These are phyloP conservation scores for Penicillium turbatum DNA, from an alignment of 495 filamentous ascomycete genomes.

Conservation along the genomic window DNA sequence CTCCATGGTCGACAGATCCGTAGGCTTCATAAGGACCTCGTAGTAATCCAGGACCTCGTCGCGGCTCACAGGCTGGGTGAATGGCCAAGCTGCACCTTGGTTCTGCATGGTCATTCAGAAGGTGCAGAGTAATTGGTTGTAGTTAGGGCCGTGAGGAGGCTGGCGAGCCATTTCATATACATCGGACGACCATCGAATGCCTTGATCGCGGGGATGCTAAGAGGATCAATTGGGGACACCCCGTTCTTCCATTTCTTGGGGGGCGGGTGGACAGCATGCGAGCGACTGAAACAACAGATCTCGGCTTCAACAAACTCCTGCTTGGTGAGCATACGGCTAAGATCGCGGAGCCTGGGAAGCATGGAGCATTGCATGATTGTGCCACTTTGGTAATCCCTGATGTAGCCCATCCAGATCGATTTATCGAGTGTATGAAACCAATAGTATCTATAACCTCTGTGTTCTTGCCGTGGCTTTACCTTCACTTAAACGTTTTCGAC, in stretches of 20 bases:
- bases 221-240: constrained; percentile 66
- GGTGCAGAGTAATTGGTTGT: constrained; percentile 85
- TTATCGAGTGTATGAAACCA: too few relatives aligned
- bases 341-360: constrained; percentile 90
- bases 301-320: constrained; percentile 92
- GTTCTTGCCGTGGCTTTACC: too few relatives aligned
- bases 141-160: constrained; percentile 95
- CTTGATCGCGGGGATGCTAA: constrained; percentile 77
- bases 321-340: constrained; percentile 95
- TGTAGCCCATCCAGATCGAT: constrained; percentile 97
- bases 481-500: too few relatives aligned
- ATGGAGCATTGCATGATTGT: constrained; percentile 99
- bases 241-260: constrained; percentile 82
- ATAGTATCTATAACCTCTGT: too few relatives aligned
- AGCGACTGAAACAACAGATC: constrained; percentile 85
- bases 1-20: constrained; percentile 97
- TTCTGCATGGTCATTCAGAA: constrained; percentile 96
- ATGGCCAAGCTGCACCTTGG: constrained; percentile 86
- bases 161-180: constrained; percentile 97
- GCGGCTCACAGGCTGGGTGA: constrained; percentile 86
- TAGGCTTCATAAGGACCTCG: constrained; percentile 95
- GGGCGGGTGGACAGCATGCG: constrained; percentile 79
- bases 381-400: constrained; percentile 98
- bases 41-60: constrained; percentile 98
- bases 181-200: constrained; percentile 88